Percentiles rank a stretch among this genome's conserved stretches.
Conservation (phyloP, 805 yeast genomes). For the Wickerhamomyces queroliae region DNA sequence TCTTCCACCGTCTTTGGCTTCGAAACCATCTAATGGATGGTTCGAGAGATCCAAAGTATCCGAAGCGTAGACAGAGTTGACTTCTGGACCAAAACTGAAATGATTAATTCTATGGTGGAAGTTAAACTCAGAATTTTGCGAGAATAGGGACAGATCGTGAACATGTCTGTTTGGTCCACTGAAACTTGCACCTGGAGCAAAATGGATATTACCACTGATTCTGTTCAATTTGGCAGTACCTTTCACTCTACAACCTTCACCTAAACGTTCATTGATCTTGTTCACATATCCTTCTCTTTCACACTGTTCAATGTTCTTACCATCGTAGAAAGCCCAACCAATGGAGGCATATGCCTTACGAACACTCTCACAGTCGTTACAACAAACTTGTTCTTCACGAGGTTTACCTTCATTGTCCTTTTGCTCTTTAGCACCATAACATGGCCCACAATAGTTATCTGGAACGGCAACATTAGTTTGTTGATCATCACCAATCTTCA, state of each 20-base stretch:
- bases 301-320: slow-evolving; percentile 83
- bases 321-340: slow-evolving; percentile 90
- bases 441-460: slow-evolving; percentile 72
- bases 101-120: slow-evolving; percentile 77
- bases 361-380: slow-evolving; percentile 83
- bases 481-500: slow-evolving; percentile 36
- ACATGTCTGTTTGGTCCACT: slow-evolving; percentile 57
- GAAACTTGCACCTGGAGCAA: slow-evolving; percentile 89
- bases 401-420: slow-evolving; percentile 33
- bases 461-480: slow-evolving; percentile 20
- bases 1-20: slow-evolving; percentile 39
- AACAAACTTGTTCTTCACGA: slow-evolving; percentile 49
- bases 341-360: slow-evolving; percentile 68
- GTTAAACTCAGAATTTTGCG: slow-evolving; percentile 50
- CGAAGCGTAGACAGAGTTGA: slow-evolving; percentile 22
- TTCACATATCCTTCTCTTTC: slow-evolving; percentile 80
- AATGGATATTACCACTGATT: slow-evolving; percentile 87
- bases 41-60: slow-evolving; percentile 35
- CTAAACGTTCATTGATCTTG: slow-evolving; percentile 48
- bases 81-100: slow-evolving; percentile 74
- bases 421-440: slow-evolving; percentile 81
- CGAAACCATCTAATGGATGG: slow-evolving; percentile 62
- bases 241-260: slow-evolving; percentile 84
- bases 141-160: slow-evolving; percentile 79
- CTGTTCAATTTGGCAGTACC: slow-evolving; percentile 80